These are phyloP conservation scores for Prunus mume DNA, from an alignment of 306 rosid species.

Conservation along the genomic window DNA sequence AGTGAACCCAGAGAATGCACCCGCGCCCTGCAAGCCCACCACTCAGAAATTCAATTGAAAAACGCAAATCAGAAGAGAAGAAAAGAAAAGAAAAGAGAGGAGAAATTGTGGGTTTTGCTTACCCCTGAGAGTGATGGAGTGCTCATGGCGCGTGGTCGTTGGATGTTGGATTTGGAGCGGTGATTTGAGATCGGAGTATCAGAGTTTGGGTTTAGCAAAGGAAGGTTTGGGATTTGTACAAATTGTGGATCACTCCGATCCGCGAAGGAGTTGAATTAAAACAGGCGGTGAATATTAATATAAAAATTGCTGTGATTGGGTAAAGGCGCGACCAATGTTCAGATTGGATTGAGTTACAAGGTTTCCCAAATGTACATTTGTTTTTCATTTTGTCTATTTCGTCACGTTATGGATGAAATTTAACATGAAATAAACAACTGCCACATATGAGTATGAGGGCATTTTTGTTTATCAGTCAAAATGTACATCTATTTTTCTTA, in stretches of 20 bases:
- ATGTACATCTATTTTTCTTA: no score
- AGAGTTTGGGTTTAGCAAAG: neutral
- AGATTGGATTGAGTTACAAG: neutral
- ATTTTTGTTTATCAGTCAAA: no score
- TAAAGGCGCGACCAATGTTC: neutral
- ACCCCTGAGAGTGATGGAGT: slow-evolving; percentile 54
- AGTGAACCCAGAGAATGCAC: slow-evolving; percentile 60
- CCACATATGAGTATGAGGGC: no score
- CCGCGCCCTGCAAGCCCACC: slow-evolving; percentile 40
- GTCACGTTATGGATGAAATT: no score
- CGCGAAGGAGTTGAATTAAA: neutral
- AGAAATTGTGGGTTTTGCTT: slow-evolving; percentile 5
- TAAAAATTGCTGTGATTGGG: neutral
- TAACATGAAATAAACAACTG: no score
- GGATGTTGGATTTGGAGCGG: neutral
- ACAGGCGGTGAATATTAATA: neutral
- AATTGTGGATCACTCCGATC: neutral
- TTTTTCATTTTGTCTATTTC: no score
- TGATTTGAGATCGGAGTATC: neutral
- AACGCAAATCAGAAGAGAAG: neutral
- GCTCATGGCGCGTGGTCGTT: slow-evolving; percentile 43
- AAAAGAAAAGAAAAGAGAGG: neutral
- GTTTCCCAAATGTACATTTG: neutral
- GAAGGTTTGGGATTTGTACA: neutral
- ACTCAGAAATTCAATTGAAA: neutral